A percentile compares a stretch with the other conserved stretches of the same genome.
Conservation (phyloP, 495 filamentous ascomycete genomes). For the Cercophora scortea region DNA sequence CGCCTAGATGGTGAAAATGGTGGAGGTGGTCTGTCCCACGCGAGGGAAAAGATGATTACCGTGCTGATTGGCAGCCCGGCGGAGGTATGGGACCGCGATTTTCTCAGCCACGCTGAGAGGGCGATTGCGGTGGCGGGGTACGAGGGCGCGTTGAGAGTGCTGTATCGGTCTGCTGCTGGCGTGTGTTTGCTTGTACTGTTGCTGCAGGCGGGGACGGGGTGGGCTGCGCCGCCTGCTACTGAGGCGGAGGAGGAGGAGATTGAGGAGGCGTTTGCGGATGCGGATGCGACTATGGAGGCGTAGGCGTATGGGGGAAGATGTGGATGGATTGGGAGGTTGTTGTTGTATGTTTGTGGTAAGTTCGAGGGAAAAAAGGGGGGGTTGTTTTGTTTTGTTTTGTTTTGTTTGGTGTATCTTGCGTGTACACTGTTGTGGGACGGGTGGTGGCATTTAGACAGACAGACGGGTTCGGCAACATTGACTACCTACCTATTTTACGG, state of each 20-base stretch:
- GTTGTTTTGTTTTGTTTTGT: too few relatives aligned
- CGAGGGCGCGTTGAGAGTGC: conserved; percentile 44
- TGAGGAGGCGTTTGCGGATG: conserved; percentile 15
- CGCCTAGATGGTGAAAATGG: conserved; percentile 24
- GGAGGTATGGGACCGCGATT: conserved; percentile 37
- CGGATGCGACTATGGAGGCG: conserved; percentile 21
- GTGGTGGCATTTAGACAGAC: too few relatives aligned
- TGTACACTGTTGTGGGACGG: too few relatives aligned
- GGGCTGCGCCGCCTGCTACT: conserved; percentile 33
- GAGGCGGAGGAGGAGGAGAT: conserved; percentile 21
- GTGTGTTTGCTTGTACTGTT: conserved; percentile 46
- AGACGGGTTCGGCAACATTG: too few relatives aligned
- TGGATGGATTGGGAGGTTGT: too few relatives aligned
- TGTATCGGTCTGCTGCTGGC: conserved; percentile 51
- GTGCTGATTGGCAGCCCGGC: conserved; percentile 63
- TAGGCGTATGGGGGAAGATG: background rate
- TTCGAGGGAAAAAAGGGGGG: too few relatives aligned
- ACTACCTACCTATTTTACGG: too few relatives aligned
- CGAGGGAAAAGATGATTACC: conserved; percentile 48
- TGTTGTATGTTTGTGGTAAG: too few relatives aligned
- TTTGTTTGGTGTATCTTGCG: too few relatives aligned
- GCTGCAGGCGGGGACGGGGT: conserved; percentile 63
- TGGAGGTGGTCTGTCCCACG: conserved; percentile 17
- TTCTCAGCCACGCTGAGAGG: conserved; percentile 44
- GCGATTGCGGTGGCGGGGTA: conserved; percentile 57